Conservation (phyloP, 345 rosid species). For the Populus simonii region DNA sequence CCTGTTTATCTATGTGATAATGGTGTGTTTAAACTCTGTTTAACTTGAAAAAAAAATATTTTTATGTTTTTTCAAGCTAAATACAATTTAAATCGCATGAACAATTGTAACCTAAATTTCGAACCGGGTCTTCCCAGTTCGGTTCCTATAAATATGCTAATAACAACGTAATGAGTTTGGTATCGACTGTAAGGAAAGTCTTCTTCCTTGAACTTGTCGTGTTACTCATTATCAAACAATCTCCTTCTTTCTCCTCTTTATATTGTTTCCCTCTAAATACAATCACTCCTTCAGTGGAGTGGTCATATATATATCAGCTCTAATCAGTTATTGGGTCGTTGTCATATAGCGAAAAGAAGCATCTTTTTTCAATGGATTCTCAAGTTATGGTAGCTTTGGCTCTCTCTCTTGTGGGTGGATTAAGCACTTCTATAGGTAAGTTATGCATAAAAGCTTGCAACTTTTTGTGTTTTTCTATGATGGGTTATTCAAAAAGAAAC, state of each 20-base stretch:
- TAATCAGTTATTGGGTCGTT: background rate
- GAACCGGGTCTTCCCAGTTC: too few relatives aligned
- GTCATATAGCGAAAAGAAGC: background rate
- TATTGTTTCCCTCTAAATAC: background rate
- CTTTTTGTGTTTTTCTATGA: background rate
- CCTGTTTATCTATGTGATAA: too few relatives aligned
- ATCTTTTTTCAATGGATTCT: slow-evolving; percentile 53
- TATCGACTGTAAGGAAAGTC: background rate
- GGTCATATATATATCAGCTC: background rate
- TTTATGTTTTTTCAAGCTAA: too few relatives aligned
- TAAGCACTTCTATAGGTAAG: slow-evolving; percentile 35
- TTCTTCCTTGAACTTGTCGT: background rate
- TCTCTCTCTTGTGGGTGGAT: slow-evolving; percentile 33
- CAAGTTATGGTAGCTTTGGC: slow-evolving; percentile 41
- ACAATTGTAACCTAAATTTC: too few relatives aligned
- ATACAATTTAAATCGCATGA: too few relatives aligned
- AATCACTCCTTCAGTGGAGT: slow-evolving; percentile 1
- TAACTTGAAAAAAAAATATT: too few relatives aligned
- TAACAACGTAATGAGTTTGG: too few relatives aligned
- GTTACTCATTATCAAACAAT: slow-evolving; percentile 12
- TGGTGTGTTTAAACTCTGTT: too few relatives aligned
- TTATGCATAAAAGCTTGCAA: background rate
- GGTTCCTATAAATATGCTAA: too few relatives aligned
- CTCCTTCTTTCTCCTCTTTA: slow-evolving; percentile 23
- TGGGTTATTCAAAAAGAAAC: background rate